These are phyloP conservation scores for Ensete ventricosum DNA, from an alignment of 176 grass and related monocot genomes.

Conservation along the genomic window DNA sequence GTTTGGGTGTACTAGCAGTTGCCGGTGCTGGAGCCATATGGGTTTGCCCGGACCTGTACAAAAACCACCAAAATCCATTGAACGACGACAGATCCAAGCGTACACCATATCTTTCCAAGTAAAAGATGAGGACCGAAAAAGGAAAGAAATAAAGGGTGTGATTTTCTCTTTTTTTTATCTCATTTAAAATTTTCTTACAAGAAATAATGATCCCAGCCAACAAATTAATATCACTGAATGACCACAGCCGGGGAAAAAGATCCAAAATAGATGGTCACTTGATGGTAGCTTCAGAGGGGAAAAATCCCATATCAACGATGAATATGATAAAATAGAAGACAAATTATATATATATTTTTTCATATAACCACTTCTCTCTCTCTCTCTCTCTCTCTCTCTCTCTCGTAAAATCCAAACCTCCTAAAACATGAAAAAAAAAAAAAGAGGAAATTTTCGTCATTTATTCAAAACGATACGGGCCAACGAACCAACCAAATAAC, in stretches of 20 bases:
- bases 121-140: not conserved
- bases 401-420: too few species aligned
- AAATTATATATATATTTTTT: not conserved
- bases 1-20: slow-evolving; percentile 35
- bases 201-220: too few species aligned
- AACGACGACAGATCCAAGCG: slow-evolving; percentile 1
- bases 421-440: not conserved
- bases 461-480: not conserved
- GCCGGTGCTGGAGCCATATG: slow-evolving; percentile 32
- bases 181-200: too few species aligned
- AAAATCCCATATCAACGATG: not conserved
- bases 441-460: not conserved
- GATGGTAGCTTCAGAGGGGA: not conserved
- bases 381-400: too few species aligned
- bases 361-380: not conserved
- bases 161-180: too few species aligned
- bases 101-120: not conserved
- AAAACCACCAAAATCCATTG: slow-evolving; percentile 17
- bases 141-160: not conserved
- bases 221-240: slow-evolving; percentile 23
- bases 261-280: not conserved
- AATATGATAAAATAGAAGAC: not conserved
- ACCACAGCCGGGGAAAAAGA: not conserved
- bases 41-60: slow-evolving; percentile 35
- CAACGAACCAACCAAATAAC: not conserved